Percentiles rank a stretch among this genome's conserved stretches.
Evolutionary conservation across 129 eudicot species (phyloP).

Genomic region (Calendula officinalis): DNA sequence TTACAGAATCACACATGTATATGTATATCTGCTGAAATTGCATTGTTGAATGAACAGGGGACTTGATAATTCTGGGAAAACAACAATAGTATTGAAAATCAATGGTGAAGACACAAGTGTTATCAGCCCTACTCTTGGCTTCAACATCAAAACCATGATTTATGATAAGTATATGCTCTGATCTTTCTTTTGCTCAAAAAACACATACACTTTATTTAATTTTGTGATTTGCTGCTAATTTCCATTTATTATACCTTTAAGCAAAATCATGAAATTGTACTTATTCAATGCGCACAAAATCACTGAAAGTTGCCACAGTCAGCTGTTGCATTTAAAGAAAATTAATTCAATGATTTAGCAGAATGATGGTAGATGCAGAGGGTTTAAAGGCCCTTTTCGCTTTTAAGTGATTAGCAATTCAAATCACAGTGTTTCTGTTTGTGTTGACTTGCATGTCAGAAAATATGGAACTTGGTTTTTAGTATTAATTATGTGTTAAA

Average conservation of each 20-base stretch:
- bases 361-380: not conserved
- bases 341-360: not conserved
- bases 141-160: constrained; percentile 84
- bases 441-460: too few species aligned
- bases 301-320: too few species aligned
- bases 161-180: too few species aligned
- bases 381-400: not conserved
- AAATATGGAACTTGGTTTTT: constrained; percentile 10
- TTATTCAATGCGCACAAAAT: not conserved
- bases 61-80: constrained; percentile 91
- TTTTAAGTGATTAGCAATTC: not conserved
- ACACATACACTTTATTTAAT: not conserved
- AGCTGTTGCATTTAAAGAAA: too few species aligned
- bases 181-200: not conserved
- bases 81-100: constrained; percentile 86
- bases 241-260: not conserved
- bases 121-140: constrained; percentile 92
- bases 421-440: too few species aligned
- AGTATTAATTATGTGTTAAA: constrained; percentile 7
- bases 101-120: constrained; percentile 96
- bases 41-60: constrained; percentile 50
- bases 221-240: constrained; percentile 16
- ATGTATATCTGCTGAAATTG: not conserved
- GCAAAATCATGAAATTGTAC: not conserved
- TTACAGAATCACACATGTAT: not conserved